These are phyloP conservation scores for Tubosaeta sp. DNA, from an alignment of 768 basidiomycete species.

Conservation along the genomic window DNA sequence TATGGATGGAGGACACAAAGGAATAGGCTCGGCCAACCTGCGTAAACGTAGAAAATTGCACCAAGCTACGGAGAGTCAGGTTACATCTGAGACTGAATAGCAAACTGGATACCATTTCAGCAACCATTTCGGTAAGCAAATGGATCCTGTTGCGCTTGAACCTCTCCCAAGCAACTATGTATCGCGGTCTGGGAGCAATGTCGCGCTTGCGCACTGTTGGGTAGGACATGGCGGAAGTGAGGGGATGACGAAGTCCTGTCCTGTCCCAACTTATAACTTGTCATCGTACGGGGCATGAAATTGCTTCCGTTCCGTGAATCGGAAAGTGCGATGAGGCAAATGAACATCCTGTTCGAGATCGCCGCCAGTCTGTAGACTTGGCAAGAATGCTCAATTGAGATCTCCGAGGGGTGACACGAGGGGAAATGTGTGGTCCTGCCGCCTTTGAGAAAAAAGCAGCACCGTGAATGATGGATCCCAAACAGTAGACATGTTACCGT, in stretches of 20 bases:
- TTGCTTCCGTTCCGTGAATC: background rate
- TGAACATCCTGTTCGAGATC: background rate
- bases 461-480: background rate
- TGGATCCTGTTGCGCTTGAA: conserved; percentile 44
- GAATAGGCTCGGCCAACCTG: conserved; percentile 32
- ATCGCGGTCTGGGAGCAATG: conserved; percentile 33
- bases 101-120: conserved; percentile 47
- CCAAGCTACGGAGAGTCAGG: conserved; percentile 40
- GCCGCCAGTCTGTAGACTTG: background rate
- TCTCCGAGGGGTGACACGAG: conserved; percentile 1
- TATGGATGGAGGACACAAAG: background rate
- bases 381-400: background rate
- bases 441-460: background rate
- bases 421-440: background rate
- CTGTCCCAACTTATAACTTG: conserved; percentile 11
- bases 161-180: conserved; percentile 49
- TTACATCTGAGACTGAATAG: background rate
- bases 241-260: background rate
- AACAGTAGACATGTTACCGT: conserved; percentile 2
- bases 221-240: conserved; percentile 17
- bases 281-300: background rate
- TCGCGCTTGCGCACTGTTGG: conserved; percentile 40
- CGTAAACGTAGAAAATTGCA: conserved; percentile 57
- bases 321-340: background rate
- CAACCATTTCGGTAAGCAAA: conserved; percentile 54